Conservation (phyloP, 1,284 basidiomycete species). For the Cystobasidium pallidum region DNA sequence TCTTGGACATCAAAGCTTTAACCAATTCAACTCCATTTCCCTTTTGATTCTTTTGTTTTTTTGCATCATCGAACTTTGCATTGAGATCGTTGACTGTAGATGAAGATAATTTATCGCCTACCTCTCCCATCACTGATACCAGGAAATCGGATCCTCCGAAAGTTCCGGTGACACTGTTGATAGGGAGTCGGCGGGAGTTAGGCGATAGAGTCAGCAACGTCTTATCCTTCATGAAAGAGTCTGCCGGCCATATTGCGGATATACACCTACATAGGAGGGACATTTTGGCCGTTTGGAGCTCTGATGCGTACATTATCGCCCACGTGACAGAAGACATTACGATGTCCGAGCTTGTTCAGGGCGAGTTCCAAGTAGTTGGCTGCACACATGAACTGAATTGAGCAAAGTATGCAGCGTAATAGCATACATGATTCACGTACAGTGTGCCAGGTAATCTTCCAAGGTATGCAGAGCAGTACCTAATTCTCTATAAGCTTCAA, state of each 20-base stretch:
- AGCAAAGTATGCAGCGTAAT: too few species aligned
- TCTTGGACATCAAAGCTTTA: constrained; percentile 26
- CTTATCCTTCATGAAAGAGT: too few species aligned
- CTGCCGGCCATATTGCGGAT: too few species aligned
- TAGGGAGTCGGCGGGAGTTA: too few species aligned
- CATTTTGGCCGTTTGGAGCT: constrained; percentile 73
- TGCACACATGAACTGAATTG: too few species aligned
- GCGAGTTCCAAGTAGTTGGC: constrained; percentile 55
- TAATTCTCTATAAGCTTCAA: constrained; percentile 74
- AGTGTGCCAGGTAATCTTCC: constrained; percentile 87
- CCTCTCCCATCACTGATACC: constrained; percentile 41
- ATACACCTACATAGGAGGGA: constrained; percentile 63
- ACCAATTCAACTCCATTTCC: constrained; percentile 14
- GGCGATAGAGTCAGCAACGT: too few species aligned
- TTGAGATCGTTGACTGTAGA: constrained; percentile 32
- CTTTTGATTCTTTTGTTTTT: constrained; percentile 14
- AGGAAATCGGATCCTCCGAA: constrained; percentile 46
- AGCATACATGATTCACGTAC: not conserved
- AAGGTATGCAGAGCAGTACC: constrained; percentile 66
- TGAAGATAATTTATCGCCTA: constrained; percentile 43
- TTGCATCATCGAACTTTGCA: constrained; percentile 33
- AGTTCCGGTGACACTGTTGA: constrained; percentile 55
- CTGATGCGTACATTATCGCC: constrained; percentile 78
- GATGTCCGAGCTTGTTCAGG: constrained; percentile 72
- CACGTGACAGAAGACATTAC: constrained; percentile 84